Evolutionary conservation across 345 rosid genomes (phyloP), one percentile per base, ranked within the genome.

Genomic region (Corymbia maculata): DNA sequence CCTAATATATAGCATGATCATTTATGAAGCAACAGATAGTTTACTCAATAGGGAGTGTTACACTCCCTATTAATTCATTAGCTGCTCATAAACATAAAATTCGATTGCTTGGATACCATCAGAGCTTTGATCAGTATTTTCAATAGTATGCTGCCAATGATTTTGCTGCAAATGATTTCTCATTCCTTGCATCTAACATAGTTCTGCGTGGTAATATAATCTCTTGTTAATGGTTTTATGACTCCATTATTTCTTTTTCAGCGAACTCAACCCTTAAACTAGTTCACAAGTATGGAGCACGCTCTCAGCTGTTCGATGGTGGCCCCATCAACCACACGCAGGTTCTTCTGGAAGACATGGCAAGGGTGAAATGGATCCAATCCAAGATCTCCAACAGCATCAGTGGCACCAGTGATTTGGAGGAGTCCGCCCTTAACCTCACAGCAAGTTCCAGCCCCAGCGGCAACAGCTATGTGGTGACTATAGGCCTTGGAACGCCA

Each of bases 401-500:
- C 64, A 32, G 26, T 45, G 53, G 24, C 7, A 86, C 36, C 47
- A 14, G 28, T 30, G 57, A 7, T 14, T 16, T 8, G 53, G 17
- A 57, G 44, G 70, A 86, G 9, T 53, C 70, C 26, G 5, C 45
- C 9, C 24, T 53, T 1, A 53, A 9, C 50, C 42, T 52, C 24
- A 32, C 85, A 16, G 42, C 47, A 3, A 87, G n/a, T 10, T 36
- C 22, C 7, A 50, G 52, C 57, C 9, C 85, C 5, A 42, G 57
- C n/a, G 32, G 26, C 2, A 32, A 79, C 88, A 79, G 51, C 30
- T 88, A 55, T 9, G 47, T 86, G 13, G 91, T 82, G 57, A 53
- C 57, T 7, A 1, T 86, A 19, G 88, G 91, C 84, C 80, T 91
- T 8, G 92, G 91, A 84, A 88, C 79, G 13, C 92, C 92, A 4